These are phyloP conservation scores for Microbotryomycetes sp. DNA, from an alignment of 1,284 basidiomycete genomes.

Conservation along the genomic window DNA sequence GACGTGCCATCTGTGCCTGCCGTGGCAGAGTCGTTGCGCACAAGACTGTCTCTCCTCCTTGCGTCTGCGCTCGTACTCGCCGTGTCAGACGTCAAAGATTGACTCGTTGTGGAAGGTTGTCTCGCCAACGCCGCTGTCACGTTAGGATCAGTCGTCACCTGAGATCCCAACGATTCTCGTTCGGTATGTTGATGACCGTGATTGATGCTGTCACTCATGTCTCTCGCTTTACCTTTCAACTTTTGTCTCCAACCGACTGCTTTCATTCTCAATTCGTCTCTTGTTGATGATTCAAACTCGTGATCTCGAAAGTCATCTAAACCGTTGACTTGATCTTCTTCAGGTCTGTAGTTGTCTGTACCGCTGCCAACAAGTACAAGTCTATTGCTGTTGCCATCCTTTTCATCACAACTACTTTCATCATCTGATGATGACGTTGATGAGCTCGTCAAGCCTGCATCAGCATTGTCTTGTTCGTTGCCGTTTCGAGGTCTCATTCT, in stretches of 20 bases:
- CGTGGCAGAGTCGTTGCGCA: too few relatives aligned
- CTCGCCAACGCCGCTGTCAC: background rate
- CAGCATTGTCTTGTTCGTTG: too few relatives aligned
- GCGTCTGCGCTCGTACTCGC: background rate
- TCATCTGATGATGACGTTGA: background rate
- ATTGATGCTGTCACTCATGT: background rate
- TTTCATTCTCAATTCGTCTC: slow-evolving; percentile 6
- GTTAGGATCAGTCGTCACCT: background rate
- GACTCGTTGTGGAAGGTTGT: background rate
- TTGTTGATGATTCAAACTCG: background rate
- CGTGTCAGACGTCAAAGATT: background rate
- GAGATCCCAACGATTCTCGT: background rate
- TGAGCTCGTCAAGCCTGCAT: background rate
- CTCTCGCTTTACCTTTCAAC: slow-evolving; percentile 1
- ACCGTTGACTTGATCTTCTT: background rate
- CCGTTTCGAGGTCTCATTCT: background rate
- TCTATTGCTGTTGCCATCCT: background rate
- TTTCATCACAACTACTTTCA: background rate
- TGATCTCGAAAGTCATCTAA: slow-evolving; percentile 19
- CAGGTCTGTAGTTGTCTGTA: background rate
- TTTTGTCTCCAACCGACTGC: background rate
- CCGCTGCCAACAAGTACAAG: background rate
- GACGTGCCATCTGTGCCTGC: too few relatives aligned
- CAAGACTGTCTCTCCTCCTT: background rate
- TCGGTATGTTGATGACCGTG: background rate